phyloP scores from a whole-genome alignment of 805 yeast genomes.

The Saturnispora bothae region DNA sequence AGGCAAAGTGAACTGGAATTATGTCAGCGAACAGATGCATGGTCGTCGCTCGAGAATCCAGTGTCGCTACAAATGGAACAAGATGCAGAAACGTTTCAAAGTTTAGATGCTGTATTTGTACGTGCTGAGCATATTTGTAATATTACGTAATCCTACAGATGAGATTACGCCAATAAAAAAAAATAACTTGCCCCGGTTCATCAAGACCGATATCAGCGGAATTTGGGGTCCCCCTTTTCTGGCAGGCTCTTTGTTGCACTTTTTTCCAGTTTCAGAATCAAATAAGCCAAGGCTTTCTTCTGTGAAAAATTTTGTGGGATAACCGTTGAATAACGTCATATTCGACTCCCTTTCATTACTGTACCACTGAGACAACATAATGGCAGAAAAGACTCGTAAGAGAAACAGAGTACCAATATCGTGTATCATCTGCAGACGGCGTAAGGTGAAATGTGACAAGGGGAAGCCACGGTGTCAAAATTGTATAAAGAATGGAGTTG shows the following conservation, averaged over 20 bases:
- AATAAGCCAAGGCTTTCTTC: no score
- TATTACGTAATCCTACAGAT: slow-evolving; percentile 11
- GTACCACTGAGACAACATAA: no score
- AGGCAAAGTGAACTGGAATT: slow-evolving; percentile 63
- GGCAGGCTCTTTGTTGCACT: background rate
- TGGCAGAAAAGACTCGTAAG: slow-evolving; percentile 21
- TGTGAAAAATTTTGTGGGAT: background rate
- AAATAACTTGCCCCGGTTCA: background rate
- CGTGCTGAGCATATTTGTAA: slow-evolving; percentile 25
- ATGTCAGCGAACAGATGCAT: slow-evolving; percentile 80
- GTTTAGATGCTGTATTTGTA: slow-evolving; percentile 32
- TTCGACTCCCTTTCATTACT: no score
- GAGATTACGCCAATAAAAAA: background rate
- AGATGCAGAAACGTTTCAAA: slow-evolving; percentile 54
- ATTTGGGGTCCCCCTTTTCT: background rate
- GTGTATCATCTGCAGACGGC: slow-evolving; percentile 29
- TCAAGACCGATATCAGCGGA: slow-evolving; percentile 1
- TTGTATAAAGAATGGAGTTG: slow-evolving; percentile 47
- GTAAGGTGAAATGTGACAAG: slow-evolving; percentile 33
- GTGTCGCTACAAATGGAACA: slow-evolving; percentile 93
- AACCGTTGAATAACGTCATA: no score
- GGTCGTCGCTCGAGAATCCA: slow-evolving; percentile 86
- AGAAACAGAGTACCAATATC: slow-evolving; percentile 32
- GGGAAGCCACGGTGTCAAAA: slow-evolving; percentile 47
- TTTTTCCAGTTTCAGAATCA: background rate